Evolutionary conservation across 2,329 filamentous ascomycete genomes (phyloP).

Genomic region (Botrytis cinerea): DNA sequence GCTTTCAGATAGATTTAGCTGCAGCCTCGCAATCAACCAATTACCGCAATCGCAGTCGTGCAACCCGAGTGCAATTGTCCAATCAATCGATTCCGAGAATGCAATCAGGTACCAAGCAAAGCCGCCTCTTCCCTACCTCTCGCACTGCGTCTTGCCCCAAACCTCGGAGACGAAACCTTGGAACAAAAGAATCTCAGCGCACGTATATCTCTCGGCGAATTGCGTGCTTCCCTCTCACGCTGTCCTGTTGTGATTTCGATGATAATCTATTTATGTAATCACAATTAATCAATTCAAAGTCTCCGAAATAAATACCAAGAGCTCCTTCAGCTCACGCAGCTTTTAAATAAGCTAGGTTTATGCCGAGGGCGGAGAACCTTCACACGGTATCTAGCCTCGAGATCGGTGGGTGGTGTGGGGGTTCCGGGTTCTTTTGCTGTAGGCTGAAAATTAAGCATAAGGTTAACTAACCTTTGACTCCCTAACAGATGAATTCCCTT

Average conservation of each 20-base stretch:
- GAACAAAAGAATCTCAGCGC: neutral
- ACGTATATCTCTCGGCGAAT: neutral
- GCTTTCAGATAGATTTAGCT: neutral
- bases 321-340: neutral
- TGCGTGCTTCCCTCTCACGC: neutral
- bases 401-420: neutral
- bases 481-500: neutral
- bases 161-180: neutral
- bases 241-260: neutral
- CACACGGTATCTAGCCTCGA: neutral
- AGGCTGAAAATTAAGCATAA: neutral
- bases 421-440: neutral
- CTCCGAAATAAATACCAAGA: neutral
- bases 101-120: neutral
- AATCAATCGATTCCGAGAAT: neutral
- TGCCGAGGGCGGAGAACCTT: slow-evolving; percentile 1
- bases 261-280: neutral
- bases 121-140: neutral
- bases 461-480: neutral
- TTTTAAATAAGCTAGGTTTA: neutral
- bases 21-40: neutral
- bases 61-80: neutral
- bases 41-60: neutral
- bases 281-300: neutral
- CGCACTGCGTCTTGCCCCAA: neutral